Evolutionary conservation across 31 red algal species (phyloP), one percentile per base, ranked within the genome.

Genomic region (Endocladia muricata): DNA sequence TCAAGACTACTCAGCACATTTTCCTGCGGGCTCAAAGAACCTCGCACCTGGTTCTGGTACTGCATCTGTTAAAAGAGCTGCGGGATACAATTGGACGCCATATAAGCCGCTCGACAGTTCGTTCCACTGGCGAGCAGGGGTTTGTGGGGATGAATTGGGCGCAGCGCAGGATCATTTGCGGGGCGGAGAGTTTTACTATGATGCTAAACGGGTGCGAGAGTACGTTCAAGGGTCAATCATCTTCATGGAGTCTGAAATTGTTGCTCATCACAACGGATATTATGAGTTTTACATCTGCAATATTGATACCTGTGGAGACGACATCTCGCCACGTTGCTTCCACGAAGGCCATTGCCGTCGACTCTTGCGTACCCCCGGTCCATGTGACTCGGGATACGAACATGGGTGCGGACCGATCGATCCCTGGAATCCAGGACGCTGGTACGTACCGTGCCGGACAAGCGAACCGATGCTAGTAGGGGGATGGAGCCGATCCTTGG

Each of bases 241-340:
- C 17, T 59, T 68, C 30, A 64, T 84, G 56, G 80, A 78, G 8
- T 61, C 62, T 13, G 55, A 84, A 26, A 65, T 84, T 63, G 54
- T 78, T n/a, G 67, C 88, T 32, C 66, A 91, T 78, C 88, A 91
- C 63, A 83, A 83, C 74, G 88, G 88, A 34, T 91, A 55, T 55
- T 74, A 63, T 48, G 88, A 84, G 44, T 84, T 83, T 55, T 61
- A 91, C 35, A 54, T 91, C 22, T 91, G 88, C 55, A 73, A 89
- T 55, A 71, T 81, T 42, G 73, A 72, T 43, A 73, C 30, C 42
- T 91, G 78, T 61, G 88, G 88, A 22, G 61, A 66, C 4, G 88
- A 91, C 26, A 80, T 80, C 39, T 73, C 64, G 8, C 41, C 33
- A 0, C 48, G 59, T 26, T 84, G 89, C 61, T 84, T 84, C 44